Percentiles rank a stretch among this genome's conserved stretches.
These are phyloP conservation scores for Cladorrhinum samala DNA, from an alignment of 495 filamentous ascomycete genomes.

Conservation along the genomic window DNA sequence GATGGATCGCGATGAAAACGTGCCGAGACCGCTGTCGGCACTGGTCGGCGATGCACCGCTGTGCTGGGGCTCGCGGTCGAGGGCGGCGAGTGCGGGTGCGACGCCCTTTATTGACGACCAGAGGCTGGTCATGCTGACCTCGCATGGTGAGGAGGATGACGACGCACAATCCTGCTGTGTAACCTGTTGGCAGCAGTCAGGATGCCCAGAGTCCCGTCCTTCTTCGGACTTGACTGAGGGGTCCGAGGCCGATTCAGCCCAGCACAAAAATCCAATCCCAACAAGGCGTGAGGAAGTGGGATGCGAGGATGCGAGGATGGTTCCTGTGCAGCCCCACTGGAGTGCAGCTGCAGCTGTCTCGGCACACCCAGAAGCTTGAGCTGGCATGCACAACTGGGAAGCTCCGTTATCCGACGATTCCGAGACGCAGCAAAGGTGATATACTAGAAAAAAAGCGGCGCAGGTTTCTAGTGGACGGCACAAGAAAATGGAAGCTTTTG, in stretches of 20 bases:
- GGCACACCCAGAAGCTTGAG: not conserved
- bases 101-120: constrained; percentile 22
- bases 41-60: not conserved
- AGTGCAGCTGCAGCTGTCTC: too few species aligned
- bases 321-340: not conserved
- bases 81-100: not conserved
- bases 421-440: not conserved
- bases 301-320: not conserved
- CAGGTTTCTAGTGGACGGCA: too few species aligned
- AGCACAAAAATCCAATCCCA: not conserved
- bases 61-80: too few species aligned
- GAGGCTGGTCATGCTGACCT: constrained; percentile 15
- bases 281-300: not conserved
- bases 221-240: not conserved
- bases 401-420: not conserved
- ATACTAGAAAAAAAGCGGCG: not conserved
- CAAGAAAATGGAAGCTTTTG: too few species aligned
- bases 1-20: too few species aligned
- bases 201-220: too few species aligned
- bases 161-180: not conserved
- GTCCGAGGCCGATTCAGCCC: not conserved
- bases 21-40: not conserved
- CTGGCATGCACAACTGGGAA: not conserved
- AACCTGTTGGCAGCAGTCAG: too few species aligned
- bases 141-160: not conserved